Base-by-base conservation (phyloP, 2,329 filamentous ascomycete genomes). In the Epichloe gansuensis region DNA sequence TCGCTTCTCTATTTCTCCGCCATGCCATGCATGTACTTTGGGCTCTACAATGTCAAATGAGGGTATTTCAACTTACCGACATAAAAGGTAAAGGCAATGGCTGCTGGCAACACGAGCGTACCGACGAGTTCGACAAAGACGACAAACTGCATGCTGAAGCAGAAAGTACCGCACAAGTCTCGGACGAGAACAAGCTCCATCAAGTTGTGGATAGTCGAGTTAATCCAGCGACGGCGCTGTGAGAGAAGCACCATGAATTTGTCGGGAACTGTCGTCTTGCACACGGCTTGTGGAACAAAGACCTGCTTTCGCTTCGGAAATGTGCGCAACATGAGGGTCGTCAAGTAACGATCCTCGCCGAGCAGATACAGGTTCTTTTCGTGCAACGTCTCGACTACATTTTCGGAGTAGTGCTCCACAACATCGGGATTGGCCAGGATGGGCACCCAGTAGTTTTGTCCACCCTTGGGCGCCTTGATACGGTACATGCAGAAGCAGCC, bases 401-500 rank as follows among this genome's bases (percentile, higher is more conserved):
- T 98, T 70, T 98, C 93, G 0, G 93, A 97, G 70, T 98, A 98
- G 71, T 98, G 93, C 72, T 98, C 93, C 46, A 98, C 94, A 44
- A 98, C 88, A 64, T 98, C 94, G 3, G 94, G 94, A 68, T 98
- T 98, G 61, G 93, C 93, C 58, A 98, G 80, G 63, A 98, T 97
- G 7, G 93, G 93, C 25, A 98, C 93, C 93, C 93, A 98, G 73
- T 97, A 98, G 75, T 98, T 97, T 68, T 97, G 90, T 28, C 87
- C 91, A 59, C 93, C 93, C 74, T 98, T 98, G 55, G 93, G 94
- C 34, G 93, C 88, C 73, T 98, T 98, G 80, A 98, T 97, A 64
- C 93, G 88, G 75, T 98, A 98, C 94, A 98, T 98, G 78, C 90
- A 96, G 83, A 98, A 98, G 76, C 93, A 98, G 58, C 93, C 93